Base-by-base conservation (phyloP, 352 stramenopile species). In the Phytophthora fragariae region DNA sequence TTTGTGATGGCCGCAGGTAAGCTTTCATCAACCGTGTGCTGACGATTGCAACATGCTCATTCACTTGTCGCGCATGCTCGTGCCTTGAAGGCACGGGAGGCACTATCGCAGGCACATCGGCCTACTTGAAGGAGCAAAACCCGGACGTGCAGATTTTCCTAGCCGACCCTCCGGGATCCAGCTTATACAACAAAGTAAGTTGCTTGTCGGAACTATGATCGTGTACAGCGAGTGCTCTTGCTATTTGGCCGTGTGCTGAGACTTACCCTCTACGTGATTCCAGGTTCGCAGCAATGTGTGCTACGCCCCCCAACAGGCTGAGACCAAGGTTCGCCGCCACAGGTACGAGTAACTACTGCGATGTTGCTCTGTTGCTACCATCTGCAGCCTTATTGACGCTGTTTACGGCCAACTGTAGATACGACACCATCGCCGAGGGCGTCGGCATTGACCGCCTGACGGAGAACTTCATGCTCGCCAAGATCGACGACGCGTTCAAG, bases 391-490 rank as follows among this genome's bases (percentile, higher is more conserved):
- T 14, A 3, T 31, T 53, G 65, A 39, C 31, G 10, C 44, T 63
- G n/a, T n/a, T 65, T 19, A 27, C 29, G 19, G 47, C 39, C 9
- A 55, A 39, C 41, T 59, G 21, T 58, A 94, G 97, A 70, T 99
- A 99, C 79, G 97, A 99, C 80, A 99, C 97, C 41, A 92, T 99
- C 62, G 95, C 94, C 2, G 98, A 99, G 82, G 98, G 98, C 27
- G 98, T 99, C 49, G 98, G 98, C 63, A 96, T 99, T 60, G 98
- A 99, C 80, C 95, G 98, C 14, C 74, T 99, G 57, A 99, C 97
- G 9, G 83, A 91, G 35, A 99, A 99, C 79, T 99, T 99, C 73
- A 65, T 88, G 27, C 82, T 91, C 10, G 97, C 97, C 11, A 81
- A 92, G 35, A 91, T 97, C 58, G 93, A 98, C 70, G 89, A 94